Conservation (phyloP, 805 yeast genomes). For the Myxozyma vanderwaltii region DNA sequence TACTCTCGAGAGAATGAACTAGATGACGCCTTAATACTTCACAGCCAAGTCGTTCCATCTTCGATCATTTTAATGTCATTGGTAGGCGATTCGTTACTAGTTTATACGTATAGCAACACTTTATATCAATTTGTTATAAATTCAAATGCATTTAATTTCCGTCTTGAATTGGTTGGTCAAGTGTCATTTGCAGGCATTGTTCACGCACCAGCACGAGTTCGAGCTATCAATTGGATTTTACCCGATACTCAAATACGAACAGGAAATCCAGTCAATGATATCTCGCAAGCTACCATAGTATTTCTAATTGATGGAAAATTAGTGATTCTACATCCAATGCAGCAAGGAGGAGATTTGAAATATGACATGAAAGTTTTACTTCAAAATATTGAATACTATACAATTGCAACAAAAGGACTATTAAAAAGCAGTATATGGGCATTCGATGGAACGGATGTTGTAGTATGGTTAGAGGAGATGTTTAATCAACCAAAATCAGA, state of each 20-base stretch:
- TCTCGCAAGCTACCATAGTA: slow-evolving; percentile 36
- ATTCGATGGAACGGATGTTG: slow-evolving; percentile 45
- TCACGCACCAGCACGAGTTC: slow-evolving; percentile 45
- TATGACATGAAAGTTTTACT: slow-evolving; percentile 39
- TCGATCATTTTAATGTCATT: slow-evolving; percentile 41
- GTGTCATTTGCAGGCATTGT: slow-evolving; percentile 44
- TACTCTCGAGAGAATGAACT: slow-evolving; percentile 45
- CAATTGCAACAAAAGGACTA: slow-evolving; percentile 35
- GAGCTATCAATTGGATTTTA: slow-evolving; percentile 41
- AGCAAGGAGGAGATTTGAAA: slow-evolving; percentile 22
- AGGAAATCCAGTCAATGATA: slow-evolving; percentile 34
- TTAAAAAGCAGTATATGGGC: slow-evolving; percentile 45
- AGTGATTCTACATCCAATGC: slow-evolving; percentile 36
- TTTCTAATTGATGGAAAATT: slow-evolving; percentile 46
- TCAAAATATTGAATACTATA: slow-evolving; percentile 45
- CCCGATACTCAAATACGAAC: slow-evolving; percentile 33
- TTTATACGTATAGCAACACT: slow-evolving; percentile 41
- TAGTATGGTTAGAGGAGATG: slow-evolving; percentile 33
- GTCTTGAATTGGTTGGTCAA: slow-evolving; percentile 41
- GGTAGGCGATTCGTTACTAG: slow-evolving; percentile 40
- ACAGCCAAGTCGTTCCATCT: slow-evolving; percentile 39
- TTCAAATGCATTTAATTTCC: slow-evolving; percentile 28
- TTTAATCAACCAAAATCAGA: slow-evolving; percentile 9
- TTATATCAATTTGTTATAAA: slow-evolving; percentile 39
- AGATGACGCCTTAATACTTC: slow-evolving; percentile 41